phyloP scores from a whole-genome alignment of 2,329 filamentous ascomycete species.

The Zasmidium cellare region DNA sequence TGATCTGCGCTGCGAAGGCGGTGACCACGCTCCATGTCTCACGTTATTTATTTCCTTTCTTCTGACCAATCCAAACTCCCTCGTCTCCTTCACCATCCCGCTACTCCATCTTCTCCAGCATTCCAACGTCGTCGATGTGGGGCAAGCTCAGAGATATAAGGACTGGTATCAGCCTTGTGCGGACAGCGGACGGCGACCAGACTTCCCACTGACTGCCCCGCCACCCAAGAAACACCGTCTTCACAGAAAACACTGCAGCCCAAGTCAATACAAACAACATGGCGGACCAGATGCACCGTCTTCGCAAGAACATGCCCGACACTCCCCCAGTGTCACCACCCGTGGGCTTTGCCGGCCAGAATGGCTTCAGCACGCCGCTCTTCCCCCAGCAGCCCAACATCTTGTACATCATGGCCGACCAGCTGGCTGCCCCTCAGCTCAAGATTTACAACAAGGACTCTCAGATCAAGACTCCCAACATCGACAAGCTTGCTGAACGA shows the following conservation, averaged over 20 bases:
- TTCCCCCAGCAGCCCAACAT: slow-evolving; percentile 65
- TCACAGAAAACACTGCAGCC: too few relatives aligned
- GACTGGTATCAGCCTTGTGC: too few relatives aligned
- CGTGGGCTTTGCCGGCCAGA: slow-evolving; percentile 38
- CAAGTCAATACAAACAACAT: too few relatives aligned
- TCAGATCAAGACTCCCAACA: slow-evolving; percentile 87
- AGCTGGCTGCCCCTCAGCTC: slow-evolving; percentile 84
- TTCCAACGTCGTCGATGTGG: neutral
- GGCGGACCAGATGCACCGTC: slow-evolving; percentile 29
- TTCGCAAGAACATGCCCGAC: slow-evolving; percentile 32
- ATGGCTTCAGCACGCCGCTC: slow-evolving; percentile 40
- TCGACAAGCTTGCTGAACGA: slow-evolving; percentile 76
- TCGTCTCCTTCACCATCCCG: slow-evolving; percentile 1
- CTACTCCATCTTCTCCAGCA: neutral
- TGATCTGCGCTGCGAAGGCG: neutral
- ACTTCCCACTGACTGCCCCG: too few relatives aligned
- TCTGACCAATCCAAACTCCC: neutral
- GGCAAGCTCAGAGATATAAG: too few relatives aligned
- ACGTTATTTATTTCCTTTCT: slow-evolving; percentile 1
- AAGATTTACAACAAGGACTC: slow-evolving; percentile 89
- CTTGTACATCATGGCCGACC: slow-evolving; percentile 95
- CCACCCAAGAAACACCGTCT: too few relatives aligned
- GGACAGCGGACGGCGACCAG: too few relatives aligned
- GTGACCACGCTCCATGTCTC: neutral
- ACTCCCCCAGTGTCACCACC: slow-evolving; percentile 40